Percentiles rank a stretch among this genome's conserved stretches.
Evolutionary conservation across 2,329 filamentous ascomycete species (phyloP).

Genomic region (Dryadomyces quercus-mongolicae): DNA sequence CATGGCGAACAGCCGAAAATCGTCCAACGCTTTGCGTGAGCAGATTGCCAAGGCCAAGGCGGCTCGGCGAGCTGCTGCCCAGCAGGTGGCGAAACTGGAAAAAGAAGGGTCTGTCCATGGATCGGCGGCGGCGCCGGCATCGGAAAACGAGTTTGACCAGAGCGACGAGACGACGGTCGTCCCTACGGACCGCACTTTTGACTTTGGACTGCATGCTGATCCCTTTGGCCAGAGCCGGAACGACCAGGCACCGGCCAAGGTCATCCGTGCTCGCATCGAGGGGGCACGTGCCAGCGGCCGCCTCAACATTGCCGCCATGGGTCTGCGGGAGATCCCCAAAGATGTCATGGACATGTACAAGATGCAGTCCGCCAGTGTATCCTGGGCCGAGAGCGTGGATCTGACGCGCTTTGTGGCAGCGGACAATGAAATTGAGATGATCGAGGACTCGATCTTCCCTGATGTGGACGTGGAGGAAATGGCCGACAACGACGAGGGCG

Average conservation of each 20-base stretch:
- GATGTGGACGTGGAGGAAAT: slow-evolving; percentile 48
- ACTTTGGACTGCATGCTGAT: slow-evolving; percentile 48
- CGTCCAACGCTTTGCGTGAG: slow-evolving; percentile 70
- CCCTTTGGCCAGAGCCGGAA: slow-evolving; percentile 58
- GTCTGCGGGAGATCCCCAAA: slow-evolving; percentile 63
- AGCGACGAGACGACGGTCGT: slow-evolving; percentile 26
- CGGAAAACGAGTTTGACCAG: neutral
- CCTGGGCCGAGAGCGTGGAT: slow-evolving; percentile 89
- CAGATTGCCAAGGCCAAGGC: slow-evolving; percentile 91
- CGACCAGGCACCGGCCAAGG: slow-evolving; percentile 47
- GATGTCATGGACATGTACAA: slow-evolving; percentile 90
- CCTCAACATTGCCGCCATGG: slow-evolving; percentile 79
- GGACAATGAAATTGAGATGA: slow-evolving; percentile 71
- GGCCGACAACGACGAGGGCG: slow-evolving; percentile 51
- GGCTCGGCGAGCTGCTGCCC: slow-evolving; percentile 47
- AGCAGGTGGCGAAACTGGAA: slow-evolving; percentile 6
- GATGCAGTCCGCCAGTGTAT: slow-evolving; percentile 53
- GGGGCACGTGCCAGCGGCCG: slow-evolving; percentile 65
- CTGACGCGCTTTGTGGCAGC: slow-evolving; percentile 73
- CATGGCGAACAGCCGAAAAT: slow-evolving; percentile 37
- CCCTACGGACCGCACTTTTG: slow-evolving; percentile 37
- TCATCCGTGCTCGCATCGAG: slow-evolving; percentile 61
- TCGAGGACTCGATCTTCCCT: slow-evolving; percentile 69
- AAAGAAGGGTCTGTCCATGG: neutral
- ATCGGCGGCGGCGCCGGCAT: neutral